Base-by-base conservation (phyloP, 176 grass and related monocot genomes). In the Musa beccarii region DNA sequence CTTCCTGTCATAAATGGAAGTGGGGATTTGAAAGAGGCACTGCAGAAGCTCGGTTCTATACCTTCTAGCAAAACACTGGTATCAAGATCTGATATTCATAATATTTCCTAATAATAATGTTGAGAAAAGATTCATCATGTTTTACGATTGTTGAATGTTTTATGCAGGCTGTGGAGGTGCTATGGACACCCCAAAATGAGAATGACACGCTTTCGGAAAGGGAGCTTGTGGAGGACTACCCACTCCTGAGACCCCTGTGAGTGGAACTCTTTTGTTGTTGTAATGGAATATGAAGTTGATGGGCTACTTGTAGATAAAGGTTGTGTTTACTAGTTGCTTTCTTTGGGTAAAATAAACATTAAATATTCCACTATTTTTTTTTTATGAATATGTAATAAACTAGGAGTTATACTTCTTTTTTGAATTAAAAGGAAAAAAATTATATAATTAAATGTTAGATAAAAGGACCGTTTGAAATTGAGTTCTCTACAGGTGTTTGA, bases 161-260 rank as follows among this genome's bases (percentile, higher is more conserved):
- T 75, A 8, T 72, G 12, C 59, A 99, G 95, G 95, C 90, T 6
- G 90, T 99, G 2, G 95, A 99, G 85, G 88, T 92, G 55, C 77
- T 99, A 11, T 99, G 95, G 95, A 99, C 91, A 59, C 95, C 95
- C 75, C 90, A 99, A 75, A 94, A 94, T 50, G 91, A 99, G 75
- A 87, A 85, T 9, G 95, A 93, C 81, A 89, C 95, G 14, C 84
- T 99, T 65, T 92, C 91, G 21, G 95, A 94, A 81, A 68, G 83
- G 22, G 95, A 99, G 64, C 87, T 99, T 13, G 85, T 99, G 16
- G 95, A 99, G 84, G 91, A 99, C 78, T 99, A 99, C 66, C 81
- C 89, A 2, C 84, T 99, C 23, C 79, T 99, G 77, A 89, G 90
- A 79, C 95, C 84, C 63, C 73, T 93, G 25, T 80, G 77, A 78